These are phyloP conservation scores for Pharus latifolius DNA, from an alignment of 176 grass and related monocot species.

Conservation along the genomic window DNA sequence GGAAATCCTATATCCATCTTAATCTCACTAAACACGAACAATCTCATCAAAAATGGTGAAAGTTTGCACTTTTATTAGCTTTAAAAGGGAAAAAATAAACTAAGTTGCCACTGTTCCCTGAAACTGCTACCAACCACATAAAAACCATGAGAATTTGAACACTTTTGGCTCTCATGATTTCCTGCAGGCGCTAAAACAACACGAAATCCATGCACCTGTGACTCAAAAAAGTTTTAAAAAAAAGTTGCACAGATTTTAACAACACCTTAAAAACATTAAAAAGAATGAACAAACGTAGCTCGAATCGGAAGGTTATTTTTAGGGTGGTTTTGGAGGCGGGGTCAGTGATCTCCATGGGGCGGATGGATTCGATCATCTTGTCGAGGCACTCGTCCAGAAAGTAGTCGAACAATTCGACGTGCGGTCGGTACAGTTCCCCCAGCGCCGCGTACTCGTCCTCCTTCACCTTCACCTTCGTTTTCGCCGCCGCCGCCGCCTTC, in stretches of 20 bases:
- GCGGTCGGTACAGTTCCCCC: constrained; percentile 62
- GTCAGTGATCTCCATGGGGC: constrained; percentile 41
- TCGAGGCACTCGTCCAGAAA: constrained; percentile 76
- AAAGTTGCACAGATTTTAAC: neutral
- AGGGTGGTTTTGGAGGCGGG: constrained; percentile 33
- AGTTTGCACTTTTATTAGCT: neutral
- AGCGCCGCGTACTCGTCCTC: constrained; percentile 34
- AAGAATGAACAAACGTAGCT: neutral
- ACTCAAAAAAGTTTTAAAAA: neutral
- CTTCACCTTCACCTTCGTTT: constrained; percentile 22
- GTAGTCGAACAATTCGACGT: constrained; percentile 76
- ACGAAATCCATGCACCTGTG: neutral
- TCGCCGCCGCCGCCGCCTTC: neutral
- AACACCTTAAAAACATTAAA: neutral
- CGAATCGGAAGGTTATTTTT: constrained; percentile 74
- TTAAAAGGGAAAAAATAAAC: neutral
- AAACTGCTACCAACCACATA: neutral
- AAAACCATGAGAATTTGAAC: neutral
- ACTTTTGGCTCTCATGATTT: neutral
- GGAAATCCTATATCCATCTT: neutral
- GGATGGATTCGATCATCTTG: constrained; percentile 40
- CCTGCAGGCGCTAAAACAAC: neutral
- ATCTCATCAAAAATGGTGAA: neutral
- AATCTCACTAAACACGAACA: neutral
- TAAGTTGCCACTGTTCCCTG: neutral